Conservation (phyloP, 202 grass and related monocot genomes). For the Saccharum hybrid region DNA sequence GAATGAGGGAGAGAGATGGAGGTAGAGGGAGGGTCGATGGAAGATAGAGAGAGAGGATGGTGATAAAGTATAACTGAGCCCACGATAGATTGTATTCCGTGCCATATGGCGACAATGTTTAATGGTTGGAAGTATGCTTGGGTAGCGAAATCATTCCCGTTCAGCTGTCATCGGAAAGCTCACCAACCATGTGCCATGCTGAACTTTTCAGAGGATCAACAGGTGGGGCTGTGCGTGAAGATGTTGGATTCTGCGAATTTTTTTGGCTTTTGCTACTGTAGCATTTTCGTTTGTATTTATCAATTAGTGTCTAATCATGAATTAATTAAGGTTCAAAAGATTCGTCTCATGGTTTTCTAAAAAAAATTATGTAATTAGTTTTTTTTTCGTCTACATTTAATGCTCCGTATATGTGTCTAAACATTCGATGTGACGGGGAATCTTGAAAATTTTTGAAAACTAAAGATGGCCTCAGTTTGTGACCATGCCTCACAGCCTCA, state of each 20-base stretch:
- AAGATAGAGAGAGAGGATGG: slow-evolving; percentile 1
- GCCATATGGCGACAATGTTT: slow-evolving; percentile 52
- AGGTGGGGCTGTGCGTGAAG: slow-evolving; percentile 41
- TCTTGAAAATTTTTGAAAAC: too few relatives aligned
- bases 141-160: slow-evolving; percentile 51
- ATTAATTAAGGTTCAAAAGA: too few relatives aligned
- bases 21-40: not conserved
- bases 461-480: too few relatives aligned
- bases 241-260: slow-evolving; percentile 44
- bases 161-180: slow-evolving; percentile 47
- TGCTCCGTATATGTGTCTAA: too few relatives aligned
- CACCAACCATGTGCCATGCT: slow-evolving; percentile 64
- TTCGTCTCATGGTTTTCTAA: too few relatives aligned
- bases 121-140: slow-evolving; percentile 48
- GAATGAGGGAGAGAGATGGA: not conserved
- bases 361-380: too few relatives aligned
- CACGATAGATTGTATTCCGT: slow-evolving; percentile 44
- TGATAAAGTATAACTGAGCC: slow-evolving; percentile 50
- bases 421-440: too few relatives aligned
- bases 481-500: slow-evolving; percentile 22
- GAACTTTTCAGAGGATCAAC: slow-evolving; percentile 60
- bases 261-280: too few relatives aligned
- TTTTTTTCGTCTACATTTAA: too few relatives aligned
- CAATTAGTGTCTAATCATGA: too few relatives aligned
- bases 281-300: too few relatives aligned